These are phyloP conservation scores for Penicillium roqueforti DNA, from an alignment of 495 filamentous ascomycete genomes.

Conservation along the genomic window DNA sequence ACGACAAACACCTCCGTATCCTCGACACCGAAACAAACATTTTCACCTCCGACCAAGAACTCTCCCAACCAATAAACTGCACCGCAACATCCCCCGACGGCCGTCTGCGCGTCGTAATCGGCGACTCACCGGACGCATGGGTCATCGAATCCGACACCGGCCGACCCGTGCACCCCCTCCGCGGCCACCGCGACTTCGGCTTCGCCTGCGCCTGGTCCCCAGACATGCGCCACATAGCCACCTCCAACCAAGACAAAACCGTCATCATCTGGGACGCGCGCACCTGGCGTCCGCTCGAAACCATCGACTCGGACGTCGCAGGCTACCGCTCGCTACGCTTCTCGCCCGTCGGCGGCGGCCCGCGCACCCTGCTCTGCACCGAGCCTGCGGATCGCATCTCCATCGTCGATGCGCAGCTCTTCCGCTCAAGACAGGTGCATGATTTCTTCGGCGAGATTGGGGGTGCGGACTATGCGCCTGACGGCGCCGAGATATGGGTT, in stretches of 20 bases:
- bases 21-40: slow-evolving; percentile 68
- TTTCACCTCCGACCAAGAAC: slow-evolving; percentile 57
- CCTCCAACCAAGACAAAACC: slow-evolving; percentile 82
- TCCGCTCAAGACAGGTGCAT: slow-evolving; percentile 64
- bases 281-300: slow-evolving; percentile 59
- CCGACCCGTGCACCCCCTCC: slow-evolving; percentile 50
- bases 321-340: slow-evolving; percentile 76
- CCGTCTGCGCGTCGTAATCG: slow-evolving; percentile 75
- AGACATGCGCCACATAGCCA: slow-evolving; percentile 83
- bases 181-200: slow-evolving; percentile 73
- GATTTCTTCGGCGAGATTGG: slow-evolving; percentile 86
- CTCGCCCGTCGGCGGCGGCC: slow-evolving; percentile 72
- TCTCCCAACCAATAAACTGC: slow-evolving; percentile 75
- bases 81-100: slow-evolving; percentile 73
- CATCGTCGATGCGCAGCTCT: slow-evolving; percentile 70
- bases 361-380: slow-evolving; percentile 67
- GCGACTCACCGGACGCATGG: slow-evolving; percentile 55
- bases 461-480: slow-evolving; percentile 68
- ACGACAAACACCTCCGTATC: slow-evolving; percentile 71
- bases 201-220: slow-evolving; percentile 92
- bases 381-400: slow-evolving; percentile 83
- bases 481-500: slow-evolving; percentile 67
- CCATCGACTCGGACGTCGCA: slow-evolving; percentile 69
- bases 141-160: slow-evolving; percentile 64
- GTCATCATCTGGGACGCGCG: slow-evolving; percentile 86